Conservation (phyloP, 2,329 filamentous ascomycete genomes). For the Scedosporium dehoogii region DNA sequence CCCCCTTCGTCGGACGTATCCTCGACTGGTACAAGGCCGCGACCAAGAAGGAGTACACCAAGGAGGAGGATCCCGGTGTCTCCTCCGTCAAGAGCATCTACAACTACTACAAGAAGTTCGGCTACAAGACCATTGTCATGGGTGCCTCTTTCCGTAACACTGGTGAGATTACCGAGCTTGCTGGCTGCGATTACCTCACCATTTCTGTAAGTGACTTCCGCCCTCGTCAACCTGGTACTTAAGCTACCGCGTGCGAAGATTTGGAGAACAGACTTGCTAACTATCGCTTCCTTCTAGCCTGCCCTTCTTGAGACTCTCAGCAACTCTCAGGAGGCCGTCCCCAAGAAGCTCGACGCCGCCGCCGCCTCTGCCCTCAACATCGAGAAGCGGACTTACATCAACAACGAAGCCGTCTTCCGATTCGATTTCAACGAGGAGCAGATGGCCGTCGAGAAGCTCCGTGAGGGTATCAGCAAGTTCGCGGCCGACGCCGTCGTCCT, state of each 20-base stretch:
- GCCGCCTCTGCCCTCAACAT: constrained; percentile 60
- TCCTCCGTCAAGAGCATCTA: constrained; percentile 87
- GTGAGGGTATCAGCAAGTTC: constrained; percentile 99
- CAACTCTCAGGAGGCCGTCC: constrained; percentile 71
- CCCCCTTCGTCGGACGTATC: constrained; percentile 97
- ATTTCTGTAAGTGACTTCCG: constrained; percentile 61
- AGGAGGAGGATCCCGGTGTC: constrained; percentile 92
- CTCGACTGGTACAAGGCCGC: constrained; percentile 99
- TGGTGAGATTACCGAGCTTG: constrained; percentile 96
- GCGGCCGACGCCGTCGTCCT: constrained; percentile 90
- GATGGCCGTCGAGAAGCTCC: constrained; percentile 99
- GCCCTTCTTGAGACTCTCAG: constrained; percentile 88
- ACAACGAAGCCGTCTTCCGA: constrained; percentile 82
- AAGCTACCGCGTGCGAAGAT: background rate
- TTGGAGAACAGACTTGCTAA: background rate
- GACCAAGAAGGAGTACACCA: constrained; percentile 85
- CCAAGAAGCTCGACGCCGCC: constrained; percentile 81
- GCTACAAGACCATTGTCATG: constrained; percentile 99
- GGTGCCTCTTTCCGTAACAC: constrained; percentile 94
- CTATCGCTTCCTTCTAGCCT: constrained; percentile 42
- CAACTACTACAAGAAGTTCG: constrained; percentile 99
- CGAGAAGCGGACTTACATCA: constrained; percentile 83
- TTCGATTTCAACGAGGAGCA: constrained; percentile 99
- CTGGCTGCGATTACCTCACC: constrained; percentile 97
- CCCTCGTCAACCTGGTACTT: background rate